phyloP scores from a whole-genome alignment of 441 rosid species.

The Gossypium lobatum region DNA sequence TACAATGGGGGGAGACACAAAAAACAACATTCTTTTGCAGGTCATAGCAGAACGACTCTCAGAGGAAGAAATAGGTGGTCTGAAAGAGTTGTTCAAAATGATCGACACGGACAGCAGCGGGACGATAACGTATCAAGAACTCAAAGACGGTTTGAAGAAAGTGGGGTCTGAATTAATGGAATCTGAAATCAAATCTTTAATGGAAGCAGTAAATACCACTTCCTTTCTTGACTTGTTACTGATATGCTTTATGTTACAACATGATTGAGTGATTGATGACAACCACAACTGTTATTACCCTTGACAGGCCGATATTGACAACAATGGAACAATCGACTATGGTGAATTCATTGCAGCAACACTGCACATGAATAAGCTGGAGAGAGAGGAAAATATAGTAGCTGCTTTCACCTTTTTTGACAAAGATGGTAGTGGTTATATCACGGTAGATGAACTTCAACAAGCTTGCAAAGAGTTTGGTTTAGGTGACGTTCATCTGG shows the following conservation, averaged over 20 bases:
- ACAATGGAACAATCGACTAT: slow-evolving; percentile 81
- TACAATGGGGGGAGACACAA: not conserved
- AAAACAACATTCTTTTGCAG: slow-evolving; percentile 25
- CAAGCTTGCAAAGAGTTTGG: slow-evolving; percentile 84
- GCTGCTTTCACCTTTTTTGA: slow-evolving; percentile 81
- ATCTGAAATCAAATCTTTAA: slow-evolving; percentile 69
- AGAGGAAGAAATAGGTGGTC: slow-evolving; percentile 87
- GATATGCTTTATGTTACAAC: not conserved
- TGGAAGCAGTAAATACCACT: slow-evolving; percentile 62
- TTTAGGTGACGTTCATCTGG: slow-evolving; percentile 60
- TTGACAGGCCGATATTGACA: slow-evolving; percentile 82
- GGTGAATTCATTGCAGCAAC: slow-evolving; percentile 90
- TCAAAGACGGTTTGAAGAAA: slow-evolving; percentile 62
- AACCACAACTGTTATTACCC: not conserved
- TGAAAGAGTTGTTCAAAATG: slow-evolving; percentile 78
- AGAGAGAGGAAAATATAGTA: slow-evolving; percentile 70
- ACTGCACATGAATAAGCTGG: slow-evolving; percentile 72
- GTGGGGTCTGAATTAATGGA: slow-evolving; percentile 80
- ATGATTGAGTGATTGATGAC: slow-evolving; percentile 16
- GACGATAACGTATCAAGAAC: slow-evolving; percentile 74
- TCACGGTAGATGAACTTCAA: slow-evolving; percentile 83
- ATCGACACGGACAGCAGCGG: slow-evolving; percentile 85
- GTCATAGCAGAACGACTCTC: slow-evolving; percentile 91
- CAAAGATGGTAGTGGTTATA: slow-evolving; percentile 81
- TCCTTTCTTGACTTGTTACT: not conserved